A percentile compares a stretch with the other conserved stretches of the same genome.
Evolutionary conservation across 169 alveolate species (phyloP).

Genomic region (Eimeria maxima): DNA sequence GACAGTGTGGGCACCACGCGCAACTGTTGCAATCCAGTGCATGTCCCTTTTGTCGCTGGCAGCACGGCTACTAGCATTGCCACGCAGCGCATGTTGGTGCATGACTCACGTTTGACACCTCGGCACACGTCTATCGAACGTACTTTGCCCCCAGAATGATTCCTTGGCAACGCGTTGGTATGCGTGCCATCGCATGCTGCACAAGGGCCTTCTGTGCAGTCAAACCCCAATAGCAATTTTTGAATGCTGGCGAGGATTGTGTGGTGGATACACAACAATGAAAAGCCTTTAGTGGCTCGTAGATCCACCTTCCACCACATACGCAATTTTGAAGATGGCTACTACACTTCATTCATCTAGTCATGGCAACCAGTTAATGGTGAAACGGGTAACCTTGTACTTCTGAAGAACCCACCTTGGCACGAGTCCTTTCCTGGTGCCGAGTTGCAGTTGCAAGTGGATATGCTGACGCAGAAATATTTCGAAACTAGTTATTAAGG

Average conservation of each 20-base stretch:
- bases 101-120: conserved; percentile 33
- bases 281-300: neutral
- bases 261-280: neutral
- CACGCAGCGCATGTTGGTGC: conserved; percentile 69
- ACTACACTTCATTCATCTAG: neutral
- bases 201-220: neutral
- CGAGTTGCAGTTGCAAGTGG: neutral
- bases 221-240: neutral
- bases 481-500: neutral
- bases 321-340: neutral
- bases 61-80: conserved; percentile 50
- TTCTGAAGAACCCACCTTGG: neutral
- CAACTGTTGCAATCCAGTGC: conserved; percentile 8
- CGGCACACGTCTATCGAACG: conserved; percentile 28
- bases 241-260: neutral
- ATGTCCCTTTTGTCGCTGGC: conserved; percentile 65
- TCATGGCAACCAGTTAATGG: neutral
- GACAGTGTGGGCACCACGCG: neutral
- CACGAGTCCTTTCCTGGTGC: neutral
- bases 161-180: neutral
- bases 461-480: neutral
- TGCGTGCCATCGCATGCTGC: neutral
- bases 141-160: neutral
- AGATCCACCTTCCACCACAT: neutral
- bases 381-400: neutral